These are phyloP conservation scores for Xylaria sp. DNA, from an alignment of 2,329 filamentous ascomycete genomes.

Conservation along the genomic window DNA sequence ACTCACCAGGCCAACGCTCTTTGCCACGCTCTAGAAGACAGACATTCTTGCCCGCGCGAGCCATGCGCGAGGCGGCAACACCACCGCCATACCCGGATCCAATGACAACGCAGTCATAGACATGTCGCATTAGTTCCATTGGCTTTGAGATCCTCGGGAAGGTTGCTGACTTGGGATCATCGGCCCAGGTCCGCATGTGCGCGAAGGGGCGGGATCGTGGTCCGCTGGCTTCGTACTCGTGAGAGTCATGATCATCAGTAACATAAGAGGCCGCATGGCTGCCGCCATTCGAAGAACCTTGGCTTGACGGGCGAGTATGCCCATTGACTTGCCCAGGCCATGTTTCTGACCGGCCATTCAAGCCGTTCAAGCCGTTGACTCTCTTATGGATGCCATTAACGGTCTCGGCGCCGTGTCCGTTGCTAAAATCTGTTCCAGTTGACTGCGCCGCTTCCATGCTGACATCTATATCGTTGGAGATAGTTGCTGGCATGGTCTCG, in stretches of 20 bases:
- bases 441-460: constrained; percentile 25
- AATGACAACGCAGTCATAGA: constrained; percentile 74
- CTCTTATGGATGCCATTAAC: constrained; percentile 28
- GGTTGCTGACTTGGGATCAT: constrained; percentile 43
- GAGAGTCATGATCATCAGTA: constrained; percentile 44
- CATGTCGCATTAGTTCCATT: constrained; percentile 64
- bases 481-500: constrained; percentile 42
- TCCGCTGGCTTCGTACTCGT: constrained; percentile 50
- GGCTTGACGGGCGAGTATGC: constrained; percentile 35
- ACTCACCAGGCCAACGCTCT: constrained; percentile 75
- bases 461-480: constrained; percentile 27
- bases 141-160: constrained; percentile 67
- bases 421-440: constrained; percentile 32
- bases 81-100: constrained; percentile 76
- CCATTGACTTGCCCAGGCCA: constrained; percentile 38
- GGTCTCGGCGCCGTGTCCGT: constrained; percentile 29
- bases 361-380: constrained; percentile 8
- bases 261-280: constrained; percentile 39
- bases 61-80: constrained; percentile 72
- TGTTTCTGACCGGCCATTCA: constrained; percentile 35
- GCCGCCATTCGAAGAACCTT: constrained; percentile 34
- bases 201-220: constrained; percentile 50
- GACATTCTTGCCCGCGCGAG: constrained; percentile 68
- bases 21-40: constrained; percentile 72
- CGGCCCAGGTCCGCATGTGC: constrained; percentile 46